Base-by-base conservation (phyloP, 2,329 filamentous ascomycete genomes). In the Ascochyta rabiei region DNA sequence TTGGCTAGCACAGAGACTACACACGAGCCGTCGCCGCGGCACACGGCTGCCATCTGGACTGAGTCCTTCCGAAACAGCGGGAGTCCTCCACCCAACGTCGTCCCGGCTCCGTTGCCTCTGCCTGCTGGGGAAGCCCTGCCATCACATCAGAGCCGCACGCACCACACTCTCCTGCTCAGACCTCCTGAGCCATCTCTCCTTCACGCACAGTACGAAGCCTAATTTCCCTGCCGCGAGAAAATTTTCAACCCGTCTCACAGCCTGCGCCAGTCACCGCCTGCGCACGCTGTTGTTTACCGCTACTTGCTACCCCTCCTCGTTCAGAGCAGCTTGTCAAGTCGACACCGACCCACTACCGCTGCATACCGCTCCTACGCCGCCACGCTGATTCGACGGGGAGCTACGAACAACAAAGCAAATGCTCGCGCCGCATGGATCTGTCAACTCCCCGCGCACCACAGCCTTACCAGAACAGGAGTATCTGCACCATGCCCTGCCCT, bases 161-260 rank as follows among this genome's bases (percentile, higher is more conserved):
- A 57, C 61, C 51, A 40, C 33, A 23, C 39, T 40, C 19, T n/a
- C 33, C 52, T 60, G 70, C 69, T 68, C 66, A 64, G 69, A 67
- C 66, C 70, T 62, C 56, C 61, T 63, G 51, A 53, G 46, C 59
- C 52, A 54, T 58, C 60, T 61, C 56, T 59, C 57, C 59, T 59
- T 59, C 51, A 61, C 56, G 44, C 51, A 62, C 61, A 58, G 64
- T 61, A 64, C 60, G 59, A 64, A 64, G 54, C 34, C 55, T 64
- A 73, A 75, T 75, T 63, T 75, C 72, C 71, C 69, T 61, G 55
- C 60, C 44, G 63, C 59, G 59, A 65, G 71, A 73, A 72, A 55
- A 63, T 65, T 70, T 70, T 63, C 53, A 50, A 57, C 56, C 52
- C 64, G 69, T 73, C 71, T 73, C 67, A 69, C 70, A 67, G 58